Evolutionary conservation across 352 stramenopile genomes (phyloP).

Genomic region (Phytophthora foliorum): DNA sequence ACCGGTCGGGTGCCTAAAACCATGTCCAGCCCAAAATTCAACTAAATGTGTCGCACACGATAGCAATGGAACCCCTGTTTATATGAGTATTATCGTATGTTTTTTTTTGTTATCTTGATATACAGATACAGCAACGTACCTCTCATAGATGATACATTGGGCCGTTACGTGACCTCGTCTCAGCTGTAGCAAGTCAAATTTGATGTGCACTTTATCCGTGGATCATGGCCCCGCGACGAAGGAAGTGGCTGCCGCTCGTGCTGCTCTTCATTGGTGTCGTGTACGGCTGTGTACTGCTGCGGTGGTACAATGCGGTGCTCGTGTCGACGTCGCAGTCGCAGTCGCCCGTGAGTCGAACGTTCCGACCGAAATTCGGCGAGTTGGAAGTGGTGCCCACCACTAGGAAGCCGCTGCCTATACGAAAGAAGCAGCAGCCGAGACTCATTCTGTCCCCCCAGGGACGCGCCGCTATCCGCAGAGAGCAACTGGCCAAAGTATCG

Average conservation of each 20-base stretch:
- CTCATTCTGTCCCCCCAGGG: conserved; percentile 30
- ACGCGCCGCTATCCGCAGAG: conserved; percentile 12
- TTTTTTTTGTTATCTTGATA: too few species aligned
- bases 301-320: conserved; percentile 24
- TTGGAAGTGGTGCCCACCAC: conserved; percentile 18
- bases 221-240: background rate
- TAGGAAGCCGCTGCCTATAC: conserved; percentile 12
- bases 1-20: too few species aligned
- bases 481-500: conserved; percentile 3
- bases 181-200: too few species aligned
- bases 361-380: conserved; percentile 24
- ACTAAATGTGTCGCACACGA: conserved; percentile 2
- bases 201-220: background rate
- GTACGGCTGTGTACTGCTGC: conserved; percentile 17
- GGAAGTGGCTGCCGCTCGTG: conserved; percentile 1
- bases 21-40: background rate
- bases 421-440: conserved; percentile 17
- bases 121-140: too few species aligned
- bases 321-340: background rate
- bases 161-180: too few species aligned
- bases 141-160: too few species aligned
- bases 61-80: background rate
- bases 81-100: too few species aligned
- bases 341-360: conserved; percentile 8
- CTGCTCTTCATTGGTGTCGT: conserved; percentile 1